A percentile compares a stretch with the other conserved stretches of the same genome.
Evolutionary conservation across 1,284 basidiomycete genomes (phyloP).

Genomic region (Taiwanofungus camphoratus): DNA sequence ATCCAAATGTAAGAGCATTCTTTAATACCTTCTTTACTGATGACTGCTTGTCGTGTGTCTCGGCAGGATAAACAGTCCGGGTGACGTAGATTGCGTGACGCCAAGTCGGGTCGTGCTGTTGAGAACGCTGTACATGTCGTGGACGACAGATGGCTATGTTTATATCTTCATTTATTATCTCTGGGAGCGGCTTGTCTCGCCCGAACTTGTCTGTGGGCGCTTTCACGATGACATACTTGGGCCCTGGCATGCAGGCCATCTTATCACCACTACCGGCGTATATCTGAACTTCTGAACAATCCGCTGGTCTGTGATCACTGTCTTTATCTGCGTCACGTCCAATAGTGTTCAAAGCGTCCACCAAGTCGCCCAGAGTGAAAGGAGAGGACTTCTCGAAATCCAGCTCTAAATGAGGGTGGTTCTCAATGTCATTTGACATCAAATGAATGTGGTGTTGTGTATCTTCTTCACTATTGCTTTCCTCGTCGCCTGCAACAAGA

Average conservation of each 20-base stretch:
- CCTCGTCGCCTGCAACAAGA: slow-evolving; percentile 1
- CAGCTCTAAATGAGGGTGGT: slow-evolving; percentile 11
- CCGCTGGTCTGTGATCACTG: not conserved
- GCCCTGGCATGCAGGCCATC: not conserved
- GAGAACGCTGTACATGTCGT: not conserved
- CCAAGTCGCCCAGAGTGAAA: not conserved
- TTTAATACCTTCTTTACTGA: no score
- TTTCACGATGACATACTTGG: no score
- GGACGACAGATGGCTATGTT: not conserved
- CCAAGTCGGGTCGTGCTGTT: slow-evolving; percentile 12
- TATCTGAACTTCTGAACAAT: not conserved
- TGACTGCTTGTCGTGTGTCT: no score
- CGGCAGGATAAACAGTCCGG: slow-evolving; percentile 19
- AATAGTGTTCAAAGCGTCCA: not conserved
- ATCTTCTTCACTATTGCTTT: not conserved
- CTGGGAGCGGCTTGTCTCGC: not conserved
- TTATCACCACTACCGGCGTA: not conserved
- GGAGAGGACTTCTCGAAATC: slow-evolving; percentile 3
- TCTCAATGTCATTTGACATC: slow-evolving; percentile 3
- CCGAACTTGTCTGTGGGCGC: not conserved
- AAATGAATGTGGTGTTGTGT: slow-evolving; percentile 9
- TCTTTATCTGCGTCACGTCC: slow-evolving; percentile 1
- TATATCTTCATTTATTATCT: no score
- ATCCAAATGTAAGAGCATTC: no score
- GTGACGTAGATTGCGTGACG: slow-evolving; percentile 23